Evolutionary conservation across 1,284 basidiomycete species (phyloP), one percentile per base, ranked within the genome.

Genomic region (Rugosomyces carneus): DNA sequence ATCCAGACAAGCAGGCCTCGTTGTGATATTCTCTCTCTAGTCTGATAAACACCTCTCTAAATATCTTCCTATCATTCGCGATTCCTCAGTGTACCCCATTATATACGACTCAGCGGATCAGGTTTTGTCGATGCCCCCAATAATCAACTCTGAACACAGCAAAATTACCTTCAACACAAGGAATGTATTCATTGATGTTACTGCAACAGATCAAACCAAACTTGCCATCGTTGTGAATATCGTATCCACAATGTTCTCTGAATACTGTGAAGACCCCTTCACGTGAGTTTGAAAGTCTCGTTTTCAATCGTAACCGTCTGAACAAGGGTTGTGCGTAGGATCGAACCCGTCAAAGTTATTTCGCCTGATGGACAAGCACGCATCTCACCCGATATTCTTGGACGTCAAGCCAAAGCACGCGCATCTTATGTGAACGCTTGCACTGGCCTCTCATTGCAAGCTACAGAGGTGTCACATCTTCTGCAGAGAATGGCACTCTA

Each of bases 141-240:
- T 99, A 66, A 96, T 97, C 70, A 97, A 97, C 70, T 95, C 93
- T 5, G 84, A 96, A 53, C 89, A 93, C 68, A 96, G 92, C 63
- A 99, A 98, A 73, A 99, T 99, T 60, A 91, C 92, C 0, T 73
- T 97, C 53, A 84, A 93, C 63, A 99, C 96, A 10, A 81, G 77
- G 49, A 97, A 99, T 67, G 76, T 99, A 62, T 97, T 98, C 68
- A 90, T 99, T 57, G 96, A 99, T 66, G 82, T 93, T 38, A 99
- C 96, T 5, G 95, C 93, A 5, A 95, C 92, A n/a, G 96, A 99
- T 64, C 81, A 93, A 65, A 98, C 95, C 38, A 99, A 98, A 69
- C 79, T 99, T 45, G 84, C 84, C 57, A 93, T 97, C 53, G 96
- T 98, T 43, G 81, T 93, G 44, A 96, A 95, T 66, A 93, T 97